Evolutionary conservation across 352 stramenopile species (phyloP), one percentile per base, ranked within the genome.

Genomic region (Globisporangium mamillatum): DNA sequence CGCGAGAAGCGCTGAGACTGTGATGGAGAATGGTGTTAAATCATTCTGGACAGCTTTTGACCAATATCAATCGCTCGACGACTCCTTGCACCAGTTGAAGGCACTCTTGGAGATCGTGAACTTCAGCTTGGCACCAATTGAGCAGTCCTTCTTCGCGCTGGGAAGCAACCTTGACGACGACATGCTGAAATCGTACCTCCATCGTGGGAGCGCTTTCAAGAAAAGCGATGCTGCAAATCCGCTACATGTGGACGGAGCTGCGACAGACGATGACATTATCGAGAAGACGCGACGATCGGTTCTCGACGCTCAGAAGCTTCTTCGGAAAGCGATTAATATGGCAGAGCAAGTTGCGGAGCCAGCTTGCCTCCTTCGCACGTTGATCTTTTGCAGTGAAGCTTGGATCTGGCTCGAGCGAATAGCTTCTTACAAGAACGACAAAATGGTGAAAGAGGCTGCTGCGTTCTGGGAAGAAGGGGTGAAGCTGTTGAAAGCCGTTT

Each of bases 401-500:
- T 94, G 86, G 86, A 76, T 90, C 9, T 93, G 84, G 84, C 74
- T 94, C 1, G 84, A 94, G 64, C 78, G 79, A 0, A 79, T 94
- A 44, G 80, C 82, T 8, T 87, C 83, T 7, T 92, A 92, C 66
- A 94, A 94, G 63, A 89, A 80, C 44, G 79, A 92, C 32, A 86
- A 88, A 18, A 81, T 85, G 18, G 67, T 94, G 60, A 93, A 93
- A 64, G 84, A 94, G 41, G 80, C 79, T 18, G 83, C 80, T 0
- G 82, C 86, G 0, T 93, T 92, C 60, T 94, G 84, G 82, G 87
- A 96, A 25, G 81, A 96, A 69, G 84, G 82, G 8, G 81, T 93
- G 48, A 80, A 81, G 55, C 63, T 93, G 22, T 73, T 94, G 58
- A 91, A 94, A 29, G 82, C 82, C 0, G 82, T 94, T 0, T 96